Conservation (phyloP, 805 yeast species). For the Hanseniaspora osmophila region DNA sequence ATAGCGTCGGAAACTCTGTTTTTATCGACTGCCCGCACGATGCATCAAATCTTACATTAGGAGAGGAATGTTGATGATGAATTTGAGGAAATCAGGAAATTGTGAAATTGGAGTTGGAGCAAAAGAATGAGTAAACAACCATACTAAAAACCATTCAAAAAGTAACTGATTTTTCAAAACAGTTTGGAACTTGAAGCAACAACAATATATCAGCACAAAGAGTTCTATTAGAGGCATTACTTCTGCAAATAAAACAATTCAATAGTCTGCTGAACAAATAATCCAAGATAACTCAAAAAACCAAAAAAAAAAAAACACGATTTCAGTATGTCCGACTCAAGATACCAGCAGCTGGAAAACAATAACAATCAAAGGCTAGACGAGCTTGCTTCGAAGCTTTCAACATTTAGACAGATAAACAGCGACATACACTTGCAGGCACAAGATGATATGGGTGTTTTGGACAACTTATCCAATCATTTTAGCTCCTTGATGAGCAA, state of each 20-base stretch:
- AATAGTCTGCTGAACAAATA: neutral
- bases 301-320: neutral
- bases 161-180: too few relatives aligned
- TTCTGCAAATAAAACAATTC: too few relatives aligned
- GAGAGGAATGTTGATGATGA: too few relatives aligned
- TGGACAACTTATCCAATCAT: slow-evolving; percentile 34
- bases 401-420: slow-evolving; percentile 50
- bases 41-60: too few relatives aligned
- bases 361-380: slow-evolving; percentile 48
- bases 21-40: too few relatives aligned
- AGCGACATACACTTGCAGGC: slow-evolving; percentile 57
- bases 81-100: too few relatives aligned
- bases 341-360: slow-evolving; percentile 20
- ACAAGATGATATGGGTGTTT: slow-evolving; percentile 32
- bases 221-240: too few relatives aligned
- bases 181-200: too few relatives aligned
- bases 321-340: slow-evolving; percentile 11
- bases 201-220: neutral
- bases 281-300: neutral
- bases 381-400: slow-evolving; percentile 48
- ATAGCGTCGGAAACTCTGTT: too few relatives aligned
- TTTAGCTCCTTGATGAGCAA: slow-evolving; percentile 34
- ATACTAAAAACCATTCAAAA: too few relatives aligned
- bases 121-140: neutral
- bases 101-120: too few relatives aligned